Evolutionary conservation across 495 filamentous ascomycete genomes (phyloP).

Genomic region (Patellaria atrata): DNA sequence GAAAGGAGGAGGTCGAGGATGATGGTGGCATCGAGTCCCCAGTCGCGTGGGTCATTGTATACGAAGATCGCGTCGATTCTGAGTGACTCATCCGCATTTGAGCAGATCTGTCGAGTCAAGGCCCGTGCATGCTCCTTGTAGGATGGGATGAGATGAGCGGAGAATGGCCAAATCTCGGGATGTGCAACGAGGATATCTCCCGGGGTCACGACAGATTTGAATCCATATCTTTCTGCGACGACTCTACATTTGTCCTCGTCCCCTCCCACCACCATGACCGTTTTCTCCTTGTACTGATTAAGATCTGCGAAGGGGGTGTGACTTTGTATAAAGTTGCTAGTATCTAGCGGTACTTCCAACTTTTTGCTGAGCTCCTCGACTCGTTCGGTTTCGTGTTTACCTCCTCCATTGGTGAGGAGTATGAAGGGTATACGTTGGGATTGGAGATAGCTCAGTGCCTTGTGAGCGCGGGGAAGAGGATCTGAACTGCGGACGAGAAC

Average conservation of each 20-base stretch:
- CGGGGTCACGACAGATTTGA: conserved; percentile 69
- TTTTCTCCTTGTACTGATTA: conserved; percentile 46
- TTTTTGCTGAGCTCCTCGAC: conserved; percentile 53
- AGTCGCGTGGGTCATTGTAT: conserved; percentile 85
- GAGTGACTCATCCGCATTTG: conserved; percentile 37
- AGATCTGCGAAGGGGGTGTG: conserved; percentile 65
- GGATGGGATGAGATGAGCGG: conserved; percentile 40
- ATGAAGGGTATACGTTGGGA: conserved; percentile 63
- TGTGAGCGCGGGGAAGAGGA: conserved; percentile 66
- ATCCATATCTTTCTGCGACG: conserved; percentile 77
- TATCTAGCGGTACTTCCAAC: conserved; percentile 43
- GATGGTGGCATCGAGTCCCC: conserved; percentile 75
- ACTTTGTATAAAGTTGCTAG: conserved; percentile 61
- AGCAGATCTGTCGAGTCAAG: conserved; percentile 34
- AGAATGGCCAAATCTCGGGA: conserved; percentile 70
- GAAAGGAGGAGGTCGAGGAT: conserved; percentile 72
- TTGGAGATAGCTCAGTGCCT: conserved; percentile 59
- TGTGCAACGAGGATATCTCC: conserved; percentile 65
- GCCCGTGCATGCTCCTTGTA: conserved; percentile 50
- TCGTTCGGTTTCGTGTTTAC: conserved; percentile 57
- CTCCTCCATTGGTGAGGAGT: conserved; percentile 80
- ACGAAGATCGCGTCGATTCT: conserved; percentile 79
- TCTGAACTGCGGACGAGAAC: conserved; percentile 77
- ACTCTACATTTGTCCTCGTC: conserved; percentile 57
- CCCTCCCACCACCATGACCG: conserved; percentile 69